Conservation (phyloP, 176 grass and related monocot species). For the Cenchrus americanus region DNA sequence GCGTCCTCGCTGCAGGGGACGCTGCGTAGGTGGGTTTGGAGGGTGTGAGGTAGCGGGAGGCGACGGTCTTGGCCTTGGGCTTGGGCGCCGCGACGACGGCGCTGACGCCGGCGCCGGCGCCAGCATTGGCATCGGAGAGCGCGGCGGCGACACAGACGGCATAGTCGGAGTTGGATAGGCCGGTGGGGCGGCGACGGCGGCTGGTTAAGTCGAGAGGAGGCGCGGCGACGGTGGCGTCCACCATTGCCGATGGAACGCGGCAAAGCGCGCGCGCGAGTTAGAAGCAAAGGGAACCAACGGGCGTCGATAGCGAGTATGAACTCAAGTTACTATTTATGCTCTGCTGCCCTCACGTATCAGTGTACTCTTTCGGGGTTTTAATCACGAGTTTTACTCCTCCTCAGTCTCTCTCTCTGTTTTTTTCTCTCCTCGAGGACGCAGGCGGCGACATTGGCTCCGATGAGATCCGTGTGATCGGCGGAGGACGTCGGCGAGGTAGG, state of each 20-base stretch:
- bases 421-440: too few relatives aligned
- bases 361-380: too few relatives aligned
- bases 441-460: too few relatives aligned
- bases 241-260: neutral
- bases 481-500: too few relatives aligned
- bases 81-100: neutral
- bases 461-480: too few relatives aligned
- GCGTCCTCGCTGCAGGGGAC: neutral
- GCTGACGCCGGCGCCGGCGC: too few relatives aligned
- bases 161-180: neutral
- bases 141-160: slow-evolving; percentile 25
- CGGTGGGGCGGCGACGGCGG: neutral
- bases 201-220: neutral
- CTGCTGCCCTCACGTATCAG: too few relatives aligned
- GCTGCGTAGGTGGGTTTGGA: neutral
- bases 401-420: too few relatives aligned
- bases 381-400: too few relatives aligned
- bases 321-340: too few relatives aligned
- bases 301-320: too few relatives aligned
- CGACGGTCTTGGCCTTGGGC: slow-evolving; percentile 19
- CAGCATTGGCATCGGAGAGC: slow-evolving; percentile 19
- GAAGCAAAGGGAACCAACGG: too few relatives aligned
- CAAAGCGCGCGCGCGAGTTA: neutral
- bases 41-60: slow-evolving; percentile 25
- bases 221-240: slow-evolving; percentile 1